A percentile compares a stretch with the other conserved stretches of the same genome.
These are phyloP conservation scores for Leccinum pellstonianum DNA, from an alignment of 768 basidiomycete genomes.

Conservation along the genomic window DNA sequence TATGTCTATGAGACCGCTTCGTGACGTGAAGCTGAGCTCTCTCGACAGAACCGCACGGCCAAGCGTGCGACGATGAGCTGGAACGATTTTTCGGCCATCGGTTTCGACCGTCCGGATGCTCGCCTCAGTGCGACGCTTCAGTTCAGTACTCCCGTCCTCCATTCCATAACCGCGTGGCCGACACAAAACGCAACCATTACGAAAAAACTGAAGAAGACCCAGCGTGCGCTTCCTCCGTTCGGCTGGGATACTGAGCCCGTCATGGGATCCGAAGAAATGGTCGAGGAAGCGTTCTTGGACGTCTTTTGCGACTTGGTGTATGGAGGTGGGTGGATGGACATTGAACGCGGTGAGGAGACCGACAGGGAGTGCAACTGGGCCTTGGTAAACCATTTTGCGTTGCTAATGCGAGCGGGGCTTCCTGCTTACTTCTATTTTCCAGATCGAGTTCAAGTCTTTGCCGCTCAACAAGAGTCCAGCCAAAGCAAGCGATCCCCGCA, in stretches of 20 bases:
- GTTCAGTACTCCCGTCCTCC: slow-evolving; percentile 58
- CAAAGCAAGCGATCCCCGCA: slow-evolving; percentile 61
- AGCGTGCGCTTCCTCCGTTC: slow-evolving; percentile 72
- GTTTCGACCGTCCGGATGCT: slow-evolving; percentile 77
- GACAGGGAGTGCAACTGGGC: slow-evolving; percentile 93
- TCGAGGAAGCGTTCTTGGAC: slow-evolving; percentile 90
- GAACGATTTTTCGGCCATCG: slow-evolving; percentile 84
- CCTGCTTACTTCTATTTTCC: slow-evolving; percentile 27
- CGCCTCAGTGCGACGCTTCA: slow-evolving; percentile 80
- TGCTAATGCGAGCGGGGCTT: neutral
- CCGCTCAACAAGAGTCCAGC: slow-evolving; percentile 38
- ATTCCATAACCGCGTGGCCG: slow-evolving; percentile 72
- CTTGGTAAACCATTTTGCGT: slow-evolving; percentile 52
- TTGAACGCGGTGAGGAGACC: slow-evolving; percentile 63
- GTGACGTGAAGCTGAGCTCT: slow-evolving; percentile 9
- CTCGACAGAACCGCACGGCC: slow-evolving; percentile 52
- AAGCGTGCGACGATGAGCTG: slow-evolving; percentile 87
- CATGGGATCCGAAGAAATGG: slow-evolving; percentile 69
- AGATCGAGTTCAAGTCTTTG: slow-evolving; percentile 88
- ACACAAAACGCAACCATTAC: slow-evolving; percentile 67
- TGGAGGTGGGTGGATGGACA: slow-evolving; percentile 84
- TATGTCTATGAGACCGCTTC: slow-evolving; percentile 25
- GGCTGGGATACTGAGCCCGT: slow-evolving; percentile 92
- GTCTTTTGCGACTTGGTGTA: slow-evolving; percentile 82
- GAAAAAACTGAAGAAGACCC: slow-evolving; percentile 80